Base-by-base conservation (phyloP, 257 asterid genomes). In the Anisodus tanguticus region DNA sequence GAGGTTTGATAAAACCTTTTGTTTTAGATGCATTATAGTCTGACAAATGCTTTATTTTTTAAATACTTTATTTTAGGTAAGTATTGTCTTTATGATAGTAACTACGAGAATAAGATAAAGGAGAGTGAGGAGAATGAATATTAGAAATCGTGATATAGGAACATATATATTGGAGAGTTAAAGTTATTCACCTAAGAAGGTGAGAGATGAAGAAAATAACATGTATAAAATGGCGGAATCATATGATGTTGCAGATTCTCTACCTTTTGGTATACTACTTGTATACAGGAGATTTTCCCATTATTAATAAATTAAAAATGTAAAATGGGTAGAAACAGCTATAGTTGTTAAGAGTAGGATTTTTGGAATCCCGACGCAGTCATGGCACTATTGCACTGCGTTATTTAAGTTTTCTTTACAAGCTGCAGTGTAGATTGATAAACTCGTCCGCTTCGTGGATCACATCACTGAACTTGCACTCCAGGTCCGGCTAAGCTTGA, bases 1-100 rank as follows among this genome's bases (percentile, higher is more conserved):
- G 98, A 97, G 99, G 99, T 95, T 70, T 31, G 91, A 86, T 88
- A 58, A 39, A 69, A 15, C 12, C 53, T 16, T 69, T 7, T 19
- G 16, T 41, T 69, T 66, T 69, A 39, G 53, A 69, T 69, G 13
- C 39, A n/a, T 41, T 13, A 69, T 69, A 16, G 53, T 39, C 77
- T 3, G 77, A 3, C 49, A 15, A 68, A 68, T 68, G 76, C 8
- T 35, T 6, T 31, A 11, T 31, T 1, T 39, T 39, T 4, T 9
- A 22, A 63, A 12, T 5, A 10, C 12, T 26, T 66, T 39, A 19
- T 9, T 63, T 63, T 63, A 22, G 16, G 9, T 26, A 63, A 22
- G 70, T 59, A 59, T 59, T 59, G 31, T 59, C 39, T 63, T 62
- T n/a, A 62, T 62, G 37, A 10, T 62, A 19, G 37, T 62, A 62